Percentiles rank a stretch among this genome's conserved stretches.
These are phyloP conservation scores for Withania somnifera DNA, from an alignment of 305 asterid genomes.

Conservation along the genomic window DNA sequence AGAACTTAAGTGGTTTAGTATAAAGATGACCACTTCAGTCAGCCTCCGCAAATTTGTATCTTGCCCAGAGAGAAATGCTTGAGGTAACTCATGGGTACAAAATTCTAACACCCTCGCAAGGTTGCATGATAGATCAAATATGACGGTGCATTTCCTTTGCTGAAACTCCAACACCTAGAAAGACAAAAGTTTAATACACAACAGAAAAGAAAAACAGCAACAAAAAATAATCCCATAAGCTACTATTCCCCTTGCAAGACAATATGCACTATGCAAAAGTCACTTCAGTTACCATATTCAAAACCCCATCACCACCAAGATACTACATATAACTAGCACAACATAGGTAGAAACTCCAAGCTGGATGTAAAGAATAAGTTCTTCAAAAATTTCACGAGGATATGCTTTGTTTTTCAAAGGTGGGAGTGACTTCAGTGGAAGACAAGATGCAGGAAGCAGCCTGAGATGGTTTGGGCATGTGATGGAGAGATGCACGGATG, in stretches of 20 bases:
- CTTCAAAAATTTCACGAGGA: background rate
- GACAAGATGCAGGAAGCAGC: too few species aligned
- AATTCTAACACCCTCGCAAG: slow-evolving; percentile 88
- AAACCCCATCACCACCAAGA: background rate
- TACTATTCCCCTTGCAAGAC: background rate
- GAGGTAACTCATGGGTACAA: slow-evolving; percentile 80
- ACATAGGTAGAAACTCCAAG: background rate
- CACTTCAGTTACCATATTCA: background rate
- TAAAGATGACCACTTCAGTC: slow-evolving; percentile 71
- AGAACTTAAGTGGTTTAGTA: slow-evolving; percentile 60
- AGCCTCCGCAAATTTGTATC: slow-evolving; percentile 78
- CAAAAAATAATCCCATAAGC: background rate
- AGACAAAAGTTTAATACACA: slow-evolving; percentile 1
- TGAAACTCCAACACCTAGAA: slow-evolving; percentile 77
- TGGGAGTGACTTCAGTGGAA: too few species aligned
- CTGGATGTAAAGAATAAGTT: background rate
- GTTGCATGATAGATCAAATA: slow-evolving; percentile 90
- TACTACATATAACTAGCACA: background rate
- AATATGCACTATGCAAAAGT: background rate
- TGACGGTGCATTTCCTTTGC: slow-evolving; percentile 78
- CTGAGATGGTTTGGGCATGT: too few species aligned
- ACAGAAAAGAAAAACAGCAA: background rate
- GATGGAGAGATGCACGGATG: too few species aligned
- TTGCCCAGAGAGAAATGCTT: slow-evolving; percentile 61
- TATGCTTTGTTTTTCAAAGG: background rate